Evolutionary conservation across 306 rosid genomes (phyloP).

Genomic region (Quercus suber): DNA sequence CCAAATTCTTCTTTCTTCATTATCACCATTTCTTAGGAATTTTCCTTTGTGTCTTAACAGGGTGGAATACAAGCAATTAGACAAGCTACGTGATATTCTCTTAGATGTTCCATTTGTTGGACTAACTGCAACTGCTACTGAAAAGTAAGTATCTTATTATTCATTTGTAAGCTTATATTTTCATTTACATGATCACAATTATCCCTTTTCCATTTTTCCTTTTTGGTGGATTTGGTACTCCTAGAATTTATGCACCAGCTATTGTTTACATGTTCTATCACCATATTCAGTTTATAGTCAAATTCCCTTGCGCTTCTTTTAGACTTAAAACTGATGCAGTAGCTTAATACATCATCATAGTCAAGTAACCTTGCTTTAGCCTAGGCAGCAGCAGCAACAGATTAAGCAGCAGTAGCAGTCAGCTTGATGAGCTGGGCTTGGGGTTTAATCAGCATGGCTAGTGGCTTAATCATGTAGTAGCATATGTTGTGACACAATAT

Average conservation of each 20-base stretch:
- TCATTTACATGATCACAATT: neutral
- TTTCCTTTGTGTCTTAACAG: conserved; percentile 29
- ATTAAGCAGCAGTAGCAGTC: too few species aligned
- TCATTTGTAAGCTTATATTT: conserved; percentile 3
- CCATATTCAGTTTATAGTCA: neutral
- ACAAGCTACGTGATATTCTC: conserved; percentile 69
- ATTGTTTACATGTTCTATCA: conserved; percentile 8
- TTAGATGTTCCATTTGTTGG: conserved; percentile 79
- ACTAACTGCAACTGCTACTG: conserved; percentile 90
- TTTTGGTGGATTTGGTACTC: conserved; percentile 13
- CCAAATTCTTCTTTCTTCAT: neutral
- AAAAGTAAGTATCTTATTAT: conserved; percentile 53
- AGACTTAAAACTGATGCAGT: neutral
- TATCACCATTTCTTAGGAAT: neutral
- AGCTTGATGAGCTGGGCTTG: too few species aligned
- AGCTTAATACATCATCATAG: too few species aligned
- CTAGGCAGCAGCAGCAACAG: too few species aligned
- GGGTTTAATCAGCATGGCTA: too few species aligned
- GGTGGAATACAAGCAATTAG: conserved; percentile 76
- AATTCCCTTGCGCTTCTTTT: conserved; percentile 1
- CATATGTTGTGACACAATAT: too few species aligned
- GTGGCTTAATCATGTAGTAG: too few species aligned
- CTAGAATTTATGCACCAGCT: neutral
- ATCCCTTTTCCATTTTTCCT: neutral
- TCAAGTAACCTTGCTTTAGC: too few species aligned